Percentiles rank a stretch among this genome's conserved stretches.
Evolutionary conservation across 108 stramenopile genomes (phyloP).

Genomic region (Thalassiosira profunda): DNA sequence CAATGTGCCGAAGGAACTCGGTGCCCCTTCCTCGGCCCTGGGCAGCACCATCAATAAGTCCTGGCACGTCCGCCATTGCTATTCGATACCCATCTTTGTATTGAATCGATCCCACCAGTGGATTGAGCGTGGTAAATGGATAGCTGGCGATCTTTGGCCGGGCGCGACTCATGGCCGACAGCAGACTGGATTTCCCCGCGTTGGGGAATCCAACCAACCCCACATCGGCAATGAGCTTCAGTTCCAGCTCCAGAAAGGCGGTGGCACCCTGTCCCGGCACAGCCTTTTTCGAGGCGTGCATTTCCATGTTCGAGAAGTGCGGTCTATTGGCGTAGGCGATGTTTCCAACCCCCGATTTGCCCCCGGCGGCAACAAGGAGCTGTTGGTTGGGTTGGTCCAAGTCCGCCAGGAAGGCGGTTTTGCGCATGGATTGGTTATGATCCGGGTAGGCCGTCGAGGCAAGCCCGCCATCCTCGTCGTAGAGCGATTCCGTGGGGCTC

Average conservation of each 20-base stretch:
- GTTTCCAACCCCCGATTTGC: constrained; percentile 77
- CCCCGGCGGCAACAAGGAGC: constrained; percentile 81
- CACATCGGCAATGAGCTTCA: constrained; percentile 97
- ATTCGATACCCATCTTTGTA: constrained; percentile 85
- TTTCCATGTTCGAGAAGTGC: constrained; percentile 34
- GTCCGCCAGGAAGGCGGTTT: constrained; percentile 75
- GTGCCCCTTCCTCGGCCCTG: constrained; percentile 95
- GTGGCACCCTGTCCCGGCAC: constrained; percentile 52
- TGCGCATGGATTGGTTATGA: constrained; percentile 45
- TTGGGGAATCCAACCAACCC: constrained; percentile 99
- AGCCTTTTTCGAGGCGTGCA: constrained; percentile 46
- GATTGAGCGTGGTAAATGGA: constrained; percentile 98
- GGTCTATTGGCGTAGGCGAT: constrained; percentile 60
- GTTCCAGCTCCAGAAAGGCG: constrained; percentile 86
- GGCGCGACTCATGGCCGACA: constrained; percentile 91
- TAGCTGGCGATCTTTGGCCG: constrained; percentile 96
- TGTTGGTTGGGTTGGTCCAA: constrained; percentile 75
- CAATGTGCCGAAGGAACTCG: constrained; percentile 86
- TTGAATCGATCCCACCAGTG: constrained; percentile 90
- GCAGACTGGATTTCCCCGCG: constrained; percentile 95
- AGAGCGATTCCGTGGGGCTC: constrained; percentile 17
- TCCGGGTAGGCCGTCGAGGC: constrained; percentile 8
- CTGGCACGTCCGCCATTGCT: constrained; percentile 96
- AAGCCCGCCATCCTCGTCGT: constrained; percentile 18
- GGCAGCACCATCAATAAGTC: constrained; percentile 96